Conservation (phyloP, 352 stramenopile species). For the Pythium biforme region DNA sequence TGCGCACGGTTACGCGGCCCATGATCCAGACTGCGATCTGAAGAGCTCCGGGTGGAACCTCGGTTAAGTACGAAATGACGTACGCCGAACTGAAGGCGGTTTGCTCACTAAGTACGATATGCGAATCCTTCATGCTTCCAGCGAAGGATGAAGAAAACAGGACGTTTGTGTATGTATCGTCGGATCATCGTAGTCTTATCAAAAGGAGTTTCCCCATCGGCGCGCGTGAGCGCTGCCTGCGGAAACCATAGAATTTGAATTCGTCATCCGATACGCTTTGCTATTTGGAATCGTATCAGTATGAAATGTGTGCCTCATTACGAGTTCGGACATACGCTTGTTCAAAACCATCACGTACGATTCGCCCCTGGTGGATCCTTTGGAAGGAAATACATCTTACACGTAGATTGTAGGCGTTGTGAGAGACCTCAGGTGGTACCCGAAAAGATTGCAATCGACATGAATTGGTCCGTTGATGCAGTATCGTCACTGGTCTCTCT, state of each 20-base stretch:
- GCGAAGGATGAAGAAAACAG: not conserved
- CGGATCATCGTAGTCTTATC: conserved; percentile 89
- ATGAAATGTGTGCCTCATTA: conserved; percentile 61
- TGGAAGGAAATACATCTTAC: conserved; percentile 9
- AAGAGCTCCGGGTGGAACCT: not conserved
- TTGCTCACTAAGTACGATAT: conserved; percentile 40
- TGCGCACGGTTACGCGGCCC: conserved; percentile 32
- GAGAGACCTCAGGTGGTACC: conserved; percentile 85
- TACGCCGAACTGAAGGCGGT: conserved; percentile 7
- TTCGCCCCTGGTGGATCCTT: not conserved
- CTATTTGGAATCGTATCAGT: conserved; percentile 31
- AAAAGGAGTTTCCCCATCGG: conserved; percentile 61
- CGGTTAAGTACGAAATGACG: conserved; percentile 25
- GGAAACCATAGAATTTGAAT: conserved; percentile 49
- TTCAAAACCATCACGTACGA: conserved; percentile 68
- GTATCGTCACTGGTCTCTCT: conserved; percentile 65
- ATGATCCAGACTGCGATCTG: conserved; percentile 9
- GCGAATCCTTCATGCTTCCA: too few species aligned
- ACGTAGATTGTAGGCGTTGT: conserved; percentile 8
- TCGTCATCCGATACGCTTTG: conserved; percentile 65
- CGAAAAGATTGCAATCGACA: conserved; percentile 90
- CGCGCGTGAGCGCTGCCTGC: conserved; percentile 12
- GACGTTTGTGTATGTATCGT: conserved; percentile 35
- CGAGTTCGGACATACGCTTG: conserved; percentile 87
- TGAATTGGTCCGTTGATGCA: conserved; percentile 87